Evolutionary conservation across 345 rosid species (phyloP).

Genomic region (Populus simonii): DNA sequence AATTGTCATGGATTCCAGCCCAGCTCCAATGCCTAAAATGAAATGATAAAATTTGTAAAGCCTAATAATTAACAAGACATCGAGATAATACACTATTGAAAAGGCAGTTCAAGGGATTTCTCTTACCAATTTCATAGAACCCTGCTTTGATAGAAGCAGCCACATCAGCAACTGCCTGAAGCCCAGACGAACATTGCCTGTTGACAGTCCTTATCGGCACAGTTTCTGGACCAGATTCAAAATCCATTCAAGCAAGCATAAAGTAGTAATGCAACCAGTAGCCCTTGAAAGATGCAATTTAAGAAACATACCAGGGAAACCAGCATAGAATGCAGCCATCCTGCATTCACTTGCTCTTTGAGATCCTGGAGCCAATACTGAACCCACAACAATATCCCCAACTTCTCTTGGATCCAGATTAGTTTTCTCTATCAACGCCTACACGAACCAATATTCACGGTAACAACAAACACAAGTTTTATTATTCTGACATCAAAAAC

Average conservation of each 20-base stretch:
- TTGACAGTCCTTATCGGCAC: constrained; percentile 89
- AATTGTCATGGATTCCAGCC: constrained; percentile 87
- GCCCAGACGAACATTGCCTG: constrained; percentile 94
- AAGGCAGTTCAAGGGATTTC: not conserved
- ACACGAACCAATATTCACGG: constrained; percentile 17
- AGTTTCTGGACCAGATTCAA: constrained; percentile 47
- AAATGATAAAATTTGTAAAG: not conserved
- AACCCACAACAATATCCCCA: constrained; percentile 96
- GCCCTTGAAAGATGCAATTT: not conserved
- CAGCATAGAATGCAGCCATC: constrained; percentile 98
- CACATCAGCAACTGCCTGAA: constrained; percentile 99
- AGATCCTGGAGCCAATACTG: constrained; percentile 85
- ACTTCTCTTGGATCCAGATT: constrained; percentile 80
- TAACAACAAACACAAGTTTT: not conserved
- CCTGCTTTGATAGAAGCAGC: constrained; percentile 96
- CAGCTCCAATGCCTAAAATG: constrained; percentile 84
- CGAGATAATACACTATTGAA: not conserved
- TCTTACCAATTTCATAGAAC: constrained; percentile 84
- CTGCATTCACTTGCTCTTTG: constrained; percentile 91
- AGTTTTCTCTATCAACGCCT: constrained; percentile 87
- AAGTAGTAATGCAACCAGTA: not conserved
- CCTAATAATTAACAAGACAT: not conserved
- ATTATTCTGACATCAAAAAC: not conserved
- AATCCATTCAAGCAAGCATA: not conserved
- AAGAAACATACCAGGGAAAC: constrained; percentile 67